Evolutionary conservation across 306 rosid species (phyloP), one percentile per base, ranked within the genome.

Genomic region (Rosa rugosa): DNA sequence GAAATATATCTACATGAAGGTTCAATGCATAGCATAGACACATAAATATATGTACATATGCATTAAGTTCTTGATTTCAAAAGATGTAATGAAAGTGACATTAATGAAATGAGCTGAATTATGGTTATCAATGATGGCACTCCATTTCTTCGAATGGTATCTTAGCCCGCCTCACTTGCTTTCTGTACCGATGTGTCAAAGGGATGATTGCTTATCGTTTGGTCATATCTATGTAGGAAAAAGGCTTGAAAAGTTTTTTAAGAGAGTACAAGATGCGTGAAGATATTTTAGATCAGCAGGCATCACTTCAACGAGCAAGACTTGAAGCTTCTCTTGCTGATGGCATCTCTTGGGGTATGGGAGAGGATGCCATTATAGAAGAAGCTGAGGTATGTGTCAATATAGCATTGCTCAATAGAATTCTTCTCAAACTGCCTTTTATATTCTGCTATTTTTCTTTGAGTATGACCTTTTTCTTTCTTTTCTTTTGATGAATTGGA

Each of bases 261-360:
- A 85, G 91, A 81, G 88, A 91, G 79, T 80, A 88, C 66, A 91
- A 90, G 84, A 81, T 91, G 62, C 90, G 79, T 8, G 97, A 89
- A 76, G 84, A 86, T 63, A 46, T 89, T 69, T 79, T 77, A 64
- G 99, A 94, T 79, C 93, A 76, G 82, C 97, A 94, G 87, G 97
- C 99, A 88, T 94, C 99, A 59, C 93, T 94, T 78, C 92, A 59
- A 69, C 92, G 99, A 79, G 99, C 99, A 50, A 88, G 86, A 79
- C 78, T 49, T 57, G 92, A 91, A 88, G 90, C 97, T 75, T 89
- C 93, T 77, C 83, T 79, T 81, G 91, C 89, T 76, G 99, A 91
- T 81, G 99, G 99, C 77, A 75, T 92, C 77, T 94, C 97, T 27
- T 94, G 99, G 97, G 99, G 99, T 77, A 89, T 94, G 97, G 89